These are phyloP conservation scores for Calocybe indica DNA, from an alignment of 768 basidiomycete species.

Conservation along the genomic window DNA sequence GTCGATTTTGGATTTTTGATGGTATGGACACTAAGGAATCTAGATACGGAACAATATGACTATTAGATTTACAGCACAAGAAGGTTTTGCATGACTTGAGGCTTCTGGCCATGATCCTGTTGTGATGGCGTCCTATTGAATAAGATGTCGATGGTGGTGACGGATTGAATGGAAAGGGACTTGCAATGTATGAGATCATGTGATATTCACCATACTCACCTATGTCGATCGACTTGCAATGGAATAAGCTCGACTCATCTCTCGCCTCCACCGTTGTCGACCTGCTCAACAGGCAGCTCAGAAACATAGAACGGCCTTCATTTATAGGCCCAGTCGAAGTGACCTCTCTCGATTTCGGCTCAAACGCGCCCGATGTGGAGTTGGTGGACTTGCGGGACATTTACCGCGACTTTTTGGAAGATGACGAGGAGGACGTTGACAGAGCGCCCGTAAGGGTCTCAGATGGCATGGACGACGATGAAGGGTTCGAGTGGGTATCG, in stretches of 20 bases:
- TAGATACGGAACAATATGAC: no score
- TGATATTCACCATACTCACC: slow-evolving; percentile 1
- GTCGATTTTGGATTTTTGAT: no score
- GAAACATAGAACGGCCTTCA: slow-evolving; percentile 69
- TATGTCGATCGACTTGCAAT: slow-evolving; percentile 97
- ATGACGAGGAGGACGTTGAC: slow-evolving; percentile 57
- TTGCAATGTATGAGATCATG: no score
- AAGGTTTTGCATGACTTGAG: no score
- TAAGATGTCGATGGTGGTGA: no score
- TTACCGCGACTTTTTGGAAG: slow-evolving; percentile 90
- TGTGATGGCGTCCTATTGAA: no score
- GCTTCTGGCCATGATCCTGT: no score
- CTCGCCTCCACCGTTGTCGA: slow-evolving; percentile 66
- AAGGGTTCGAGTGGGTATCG: slow-evolving; percentile 80
- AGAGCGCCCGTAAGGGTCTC: slow-evolving; percentile 47
- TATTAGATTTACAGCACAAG: no score
- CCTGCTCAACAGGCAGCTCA: slow-evolving; percentile 75
- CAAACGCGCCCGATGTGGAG: slow-evolving; percentile 76
- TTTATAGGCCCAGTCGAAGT: slow-evolving; percentile 93
- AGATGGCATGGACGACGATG: slow-evolving; percentile 56
- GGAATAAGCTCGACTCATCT: slow-evolving; percentile 72
- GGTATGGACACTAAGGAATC: no score
- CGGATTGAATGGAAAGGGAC: no score
- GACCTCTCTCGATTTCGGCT: slow-evolving; percentile 84
- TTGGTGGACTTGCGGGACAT: slow-evolving; percentile 91